Base-by-base conservation (phyloP, 2,329 filamentous ascomycete species). In the Didymella pinodella region DNA sequence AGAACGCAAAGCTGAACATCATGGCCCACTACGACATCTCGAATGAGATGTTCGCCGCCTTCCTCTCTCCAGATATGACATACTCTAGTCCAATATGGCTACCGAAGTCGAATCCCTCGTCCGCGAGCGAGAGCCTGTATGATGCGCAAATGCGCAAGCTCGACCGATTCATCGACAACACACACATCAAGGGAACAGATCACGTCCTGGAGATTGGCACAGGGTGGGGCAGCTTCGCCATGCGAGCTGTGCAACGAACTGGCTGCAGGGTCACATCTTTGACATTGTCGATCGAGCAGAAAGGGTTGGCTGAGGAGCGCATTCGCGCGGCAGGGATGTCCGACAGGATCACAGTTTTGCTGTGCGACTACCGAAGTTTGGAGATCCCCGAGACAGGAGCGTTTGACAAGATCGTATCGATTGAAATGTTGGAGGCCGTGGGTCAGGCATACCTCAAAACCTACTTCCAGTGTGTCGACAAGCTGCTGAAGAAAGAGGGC, bases 361-460 rank as follows among this genome's bases (percentile, higher is more conserved):
- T 91, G 0, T 85, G 84, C 77, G 90, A 92, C 70, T 92, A 92
- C 71, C 84, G 90, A 48, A 83, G 82, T 26, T 76, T 91, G 4
- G 81, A 85, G 0, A 71, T 82, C 0, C 84, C 86, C 0, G 65
- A 73, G 16, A 59, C 66, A 5, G 78, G 75, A 0, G 78, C 80
- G 0, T 92, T 86, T 65, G 90, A 92, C 75, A 91, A 91, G 72
- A 81, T 92, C 7, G 82, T 92, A 7, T 90, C 88, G 4, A 90
- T 92, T 57, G 90, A 92, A 71, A 92, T 92, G 90, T 79, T 92
- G 22, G 90, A 92, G 77, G 88, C 88, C 1, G 90, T 92, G 0
- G 90, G 90, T 3, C 80, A 83, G 50, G 87, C 90, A 69, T 91
- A 86, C 65, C 75, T 92, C 31, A 80, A 82, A 20, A 88, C 84